Evolutionary conservation across 2,329 filamentous ascomycete genomes (phyloP).

Genomic region (Colletotrichum sidae): DNA sequence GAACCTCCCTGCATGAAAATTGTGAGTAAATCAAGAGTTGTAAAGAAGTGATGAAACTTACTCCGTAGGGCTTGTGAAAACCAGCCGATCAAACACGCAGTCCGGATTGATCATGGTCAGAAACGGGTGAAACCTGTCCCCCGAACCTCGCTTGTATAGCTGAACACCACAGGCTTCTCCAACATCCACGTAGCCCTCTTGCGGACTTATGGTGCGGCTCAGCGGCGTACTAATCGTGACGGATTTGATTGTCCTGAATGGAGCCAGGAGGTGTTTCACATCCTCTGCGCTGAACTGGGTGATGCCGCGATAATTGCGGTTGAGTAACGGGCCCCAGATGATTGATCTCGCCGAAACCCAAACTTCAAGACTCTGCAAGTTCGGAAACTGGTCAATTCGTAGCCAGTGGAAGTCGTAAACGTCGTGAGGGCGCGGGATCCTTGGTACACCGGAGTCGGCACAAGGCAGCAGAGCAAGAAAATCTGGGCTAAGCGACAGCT

Average conservation of each 20-base stretch:
- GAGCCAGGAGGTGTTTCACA: neutral
- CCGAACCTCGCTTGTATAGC: slow-evolving; percentile 3
- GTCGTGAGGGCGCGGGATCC: neutral
- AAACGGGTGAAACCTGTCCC: slow-evolving; percentile 12
- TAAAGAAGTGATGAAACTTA: neutral
- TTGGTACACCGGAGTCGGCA: neutral
- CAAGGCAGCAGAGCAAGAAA: slow-evolving; percentile 14
- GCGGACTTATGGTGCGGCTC: neutral
- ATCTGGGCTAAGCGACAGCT: neutral
- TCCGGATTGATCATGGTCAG: neutral
- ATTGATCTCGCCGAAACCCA: slow-evolving; percentile 6
- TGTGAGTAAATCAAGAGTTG: neutral
- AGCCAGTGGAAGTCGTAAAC: slow-evolving; percentile 29
- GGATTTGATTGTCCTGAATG: neutral
- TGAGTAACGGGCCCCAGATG: neutral
- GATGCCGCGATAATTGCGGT: neutral
- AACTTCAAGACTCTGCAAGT: neutral
- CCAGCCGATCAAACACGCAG: neutral
- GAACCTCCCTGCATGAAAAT: neutral
- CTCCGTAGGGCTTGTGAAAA: neutral
- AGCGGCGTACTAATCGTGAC: slow-evolving; percentile 9
- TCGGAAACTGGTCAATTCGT: neutral
- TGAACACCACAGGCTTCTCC: neutral
- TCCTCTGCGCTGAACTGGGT: neutral
- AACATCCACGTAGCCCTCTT: neutral